Evolutionary conservation across 176 grass and related monocot genomes (phyloP), one percentile per base, ranked within the genome.

Genomic region (Ensete glaucum): DNA sequence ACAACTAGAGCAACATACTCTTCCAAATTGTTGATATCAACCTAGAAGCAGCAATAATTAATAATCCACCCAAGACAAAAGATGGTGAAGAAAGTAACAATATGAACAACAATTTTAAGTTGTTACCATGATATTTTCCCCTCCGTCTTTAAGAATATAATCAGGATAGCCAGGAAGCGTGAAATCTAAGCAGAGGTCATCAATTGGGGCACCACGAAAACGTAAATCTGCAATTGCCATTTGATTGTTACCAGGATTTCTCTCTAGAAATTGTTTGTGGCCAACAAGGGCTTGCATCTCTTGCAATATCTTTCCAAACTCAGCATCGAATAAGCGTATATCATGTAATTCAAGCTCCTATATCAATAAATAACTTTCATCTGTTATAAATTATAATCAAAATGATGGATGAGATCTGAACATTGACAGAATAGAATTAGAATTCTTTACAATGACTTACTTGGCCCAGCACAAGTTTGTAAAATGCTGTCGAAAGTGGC

Each of bases 121-220:
- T 73, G 87, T 78, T 84, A 96, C 93, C 27, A 78, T 71, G 53
- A 70, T 76, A 52, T 72, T 81, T 67, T 86, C 89, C 76, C 78
- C 81, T 17, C 85, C 87, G 79, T 86, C 83, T 73, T 92, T 96
- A 49, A 96, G 85, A 76, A 86, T 20, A 67, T 88, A 96, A 78
- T 96, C 81, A 82, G 89, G 89, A 79, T 88, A 92, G 21, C 93
- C 93, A 5, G 93, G 89, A 78, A 96, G 93, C 29, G 93, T 96
- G 11, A 96, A 96, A 78, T 92, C 85, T 52, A 96, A 80, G 50
- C 85, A 92, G 2, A 96, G 78, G 34, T 96, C 89, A 81, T 92
- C 85, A 81, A 96, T 71, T 60, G 83, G 69, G 57, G 87, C 79
- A 75, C 87, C 89, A 80, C 64, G 89, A 71, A 92, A 88, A 67